phyloP scores from a whole-genome alignment of 1,284 basidiomycete species.

The Polyporus tsugae region DNA sequence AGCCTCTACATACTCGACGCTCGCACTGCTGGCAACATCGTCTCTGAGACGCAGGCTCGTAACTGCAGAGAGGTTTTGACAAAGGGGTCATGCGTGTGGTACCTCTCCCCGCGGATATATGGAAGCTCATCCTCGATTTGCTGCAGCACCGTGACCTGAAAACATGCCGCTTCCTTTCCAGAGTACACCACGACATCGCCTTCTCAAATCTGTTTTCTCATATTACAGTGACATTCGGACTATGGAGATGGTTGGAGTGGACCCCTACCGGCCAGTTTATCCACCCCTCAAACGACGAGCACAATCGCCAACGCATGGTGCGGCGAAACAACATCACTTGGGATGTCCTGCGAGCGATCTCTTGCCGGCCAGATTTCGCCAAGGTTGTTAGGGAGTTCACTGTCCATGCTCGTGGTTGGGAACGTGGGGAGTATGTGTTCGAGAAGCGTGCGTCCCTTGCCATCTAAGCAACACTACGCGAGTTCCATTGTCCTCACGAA shows the following conservation, averaged over 20 bases:
- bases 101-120: too few relatives aligned
- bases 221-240: slow-evolving; percentile 5
- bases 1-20: too few relatives aligned
- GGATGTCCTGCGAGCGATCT: neutral
- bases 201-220: slow-evolving; percentile 7
- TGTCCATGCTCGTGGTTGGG: neutral
- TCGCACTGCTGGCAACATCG: too few relatives aligned
- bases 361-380: neutral
- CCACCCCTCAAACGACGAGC: neutral
- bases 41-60: too few relatives aligned
- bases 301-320: neutral
- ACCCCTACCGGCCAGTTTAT: neutral
- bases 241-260: neutral
- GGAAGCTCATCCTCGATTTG: neutral
- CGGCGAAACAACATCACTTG: neutral
- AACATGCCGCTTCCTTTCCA: slow-evolving; percentile 9
- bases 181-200: neutral
- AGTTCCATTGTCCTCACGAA: neutral
- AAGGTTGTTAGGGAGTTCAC: neutral
- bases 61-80: too few relatives aligned
- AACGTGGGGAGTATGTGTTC: neutral
- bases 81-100: too few relatives aligned
- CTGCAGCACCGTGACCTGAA: neutral
- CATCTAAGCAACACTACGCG: neutral
- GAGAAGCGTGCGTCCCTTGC: neutral